Conservation (phyloP, 257 asterid genomes). For the Echites panduratus region DNA sequence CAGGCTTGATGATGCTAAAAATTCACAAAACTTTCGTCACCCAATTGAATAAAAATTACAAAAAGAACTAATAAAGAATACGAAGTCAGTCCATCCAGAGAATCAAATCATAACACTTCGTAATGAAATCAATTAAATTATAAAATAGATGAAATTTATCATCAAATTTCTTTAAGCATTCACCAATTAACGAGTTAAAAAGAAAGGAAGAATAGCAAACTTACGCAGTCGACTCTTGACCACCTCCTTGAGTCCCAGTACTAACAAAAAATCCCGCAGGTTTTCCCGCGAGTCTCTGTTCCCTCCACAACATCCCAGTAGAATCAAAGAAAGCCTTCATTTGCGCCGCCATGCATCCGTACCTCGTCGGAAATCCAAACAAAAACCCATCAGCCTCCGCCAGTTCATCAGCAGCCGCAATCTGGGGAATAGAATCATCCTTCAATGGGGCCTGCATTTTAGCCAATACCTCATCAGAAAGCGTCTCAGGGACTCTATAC, state of each 20-base stretch:
- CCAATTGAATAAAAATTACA: neutral
- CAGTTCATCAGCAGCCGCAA: slow-evolving; percentile 54
- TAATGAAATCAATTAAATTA: neutral
- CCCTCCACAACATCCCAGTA: slow-evolving; percentile 81
- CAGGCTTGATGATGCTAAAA: neutral
- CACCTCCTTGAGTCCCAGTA: slow-evolving; percentile 99
- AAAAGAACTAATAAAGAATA: neutral
- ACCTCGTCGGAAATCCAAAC: slow-evolving; percentile 94
- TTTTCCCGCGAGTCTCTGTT: slow-evolving; percentile 83
- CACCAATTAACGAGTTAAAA: neutral
- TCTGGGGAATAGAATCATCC: slow-evolving; percentile 61
- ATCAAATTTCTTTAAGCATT: neutral
- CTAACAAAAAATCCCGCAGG: slow-evolving; percentile 98
- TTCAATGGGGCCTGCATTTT: slow-evolving; percentile 73
- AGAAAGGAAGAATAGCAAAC: slow-evolving; percentile 10
- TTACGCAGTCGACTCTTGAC: slow-evolving; percentile 99
- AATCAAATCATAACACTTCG: neutral
- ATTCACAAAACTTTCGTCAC: neutral
- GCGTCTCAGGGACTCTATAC: slow-evolving; percentile 77
- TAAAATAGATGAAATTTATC: neutral
- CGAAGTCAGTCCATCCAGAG: neutral
- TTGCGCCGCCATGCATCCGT: slow-evolving; percentile 94
- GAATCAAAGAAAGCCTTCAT: slow-evolving; percentile 95
- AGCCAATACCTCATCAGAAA: slow-evolving; percentile 50
- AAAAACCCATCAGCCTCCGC: slow-evolving; percentile 70